Base-by-base conservation (phyloP, 371 early-diverging fungal genomes). In the Thermomucor indicae-seudaticae region DNA sequence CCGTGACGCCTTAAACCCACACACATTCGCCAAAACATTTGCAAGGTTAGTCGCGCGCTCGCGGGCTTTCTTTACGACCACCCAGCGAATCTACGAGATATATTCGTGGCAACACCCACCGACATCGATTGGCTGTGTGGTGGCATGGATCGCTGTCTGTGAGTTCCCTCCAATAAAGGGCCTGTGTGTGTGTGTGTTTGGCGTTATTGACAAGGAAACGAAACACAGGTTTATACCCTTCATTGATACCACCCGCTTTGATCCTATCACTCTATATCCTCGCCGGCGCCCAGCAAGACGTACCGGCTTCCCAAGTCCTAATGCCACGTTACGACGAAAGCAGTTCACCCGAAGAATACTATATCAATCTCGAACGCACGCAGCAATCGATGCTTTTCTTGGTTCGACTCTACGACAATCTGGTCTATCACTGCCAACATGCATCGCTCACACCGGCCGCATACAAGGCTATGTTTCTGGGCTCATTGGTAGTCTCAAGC, bases 1-100 rank as follows among this genome's bases (percentile, higher is more conserved):
- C 14, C 38, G 28, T 14, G 23, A 51, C 16, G 53, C 43, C 0
- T 43, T 67, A 31, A 63, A 51, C 47, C 72, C 72, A 5, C 66
- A 68, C n/a, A 59, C 66, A 7, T 68, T 68, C 0, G 69, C 72
- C 19, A 68, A 68, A 42, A 57, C 62, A 19, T 72, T 72, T 32
- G 59, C 72, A 2, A 56, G 72, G 24, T 29, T 72, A 11, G 72
- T 72, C 2, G 65, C 72, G 11, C 58, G 72, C 11, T 72, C 71
- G 24, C 60, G 50, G 20, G 64, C 60, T 1, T 59, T 67, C 35
- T 70, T 64, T 49, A 59, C 57, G 39, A 4, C 61, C 7, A 62
- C 37, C 12, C 41, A 51, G 10, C 46, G 28, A 14, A 29, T 54
- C 19, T 51, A 67, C 47, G 62, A 67, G 40, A 58, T 70, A 19